A percentile compares a stretch with the other conserved stretches of the same genome.
Conservation (phyloP, 2,329 filamentous ascomycete genomes). For the Aureobasidium pullulans region DNA sequence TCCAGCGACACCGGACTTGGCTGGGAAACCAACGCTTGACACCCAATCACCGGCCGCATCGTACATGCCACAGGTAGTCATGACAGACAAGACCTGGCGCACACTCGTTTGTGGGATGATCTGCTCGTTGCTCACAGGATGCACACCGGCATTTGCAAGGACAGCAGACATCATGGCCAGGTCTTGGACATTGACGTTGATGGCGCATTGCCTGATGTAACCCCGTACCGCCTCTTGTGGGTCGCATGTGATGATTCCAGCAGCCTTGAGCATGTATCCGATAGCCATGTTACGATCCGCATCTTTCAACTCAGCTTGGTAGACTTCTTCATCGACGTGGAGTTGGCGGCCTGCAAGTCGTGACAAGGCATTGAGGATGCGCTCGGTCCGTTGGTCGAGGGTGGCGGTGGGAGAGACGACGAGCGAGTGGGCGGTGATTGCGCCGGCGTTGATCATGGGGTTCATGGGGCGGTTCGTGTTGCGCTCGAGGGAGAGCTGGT, state of each 20-base stretch:
- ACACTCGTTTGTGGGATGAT: slow-evolving; percentile 33
- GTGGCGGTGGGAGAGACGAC: slow-evolving; percentile 24
- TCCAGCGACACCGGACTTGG: slow-evolving; percentile 29
- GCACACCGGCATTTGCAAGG: slow-evolving; percentile 31
- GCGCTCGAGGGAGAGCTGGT: slow-evolving; percentile 22
- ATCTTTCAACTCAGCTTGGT: slow-evolving; percentile 31
- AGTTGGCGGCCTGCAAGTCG: slow-evolving; percentile 31
- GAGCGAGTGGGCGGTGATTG: slow-evolving; percentile 21
- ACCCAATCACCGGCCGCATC: slow-evolving; percentile 36
- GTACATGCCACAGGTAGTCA: slow-evolving; percentile 39
- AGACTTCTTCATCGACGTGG: slow-evolving; percentile 33
- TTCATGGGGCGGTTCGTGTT: slow-evolving; percentile 21
- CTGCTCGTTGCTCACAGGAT: slow-evolving; percentile 28
- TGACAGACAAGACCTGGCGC: slow-evolving; percentile 35
- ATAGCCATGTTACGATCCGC: slow-evolving; percentile 25
- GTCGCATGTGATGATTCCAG: slow-evolving; percentile 32
- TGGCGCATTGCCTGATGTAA: slow-evolving; percentile 36
- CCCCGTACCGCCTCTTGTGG: slow-evolving; percentile 31
- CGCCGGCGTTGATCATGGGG: slow-evolving; percentile 22
- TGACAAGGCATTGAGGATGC: slow-evolving; percentile 31
- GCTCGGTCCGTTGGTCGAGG: slow-evolving; percentile 29
- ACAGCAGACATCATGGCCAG: slow-evolving; percentile 36
- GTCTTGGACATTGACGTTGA: slow-evolving; percentile 37
- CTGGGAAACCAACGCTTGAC: slow-evolving; percentile 33
- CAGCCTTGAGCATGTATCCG: slow-evolving; percentile 36